Evolutionary conservation across 352 stramenopile species (phyloP), one percentile per base, ranked within the genome.

Genomic region (Globisporangium mamillatum): DNA sequence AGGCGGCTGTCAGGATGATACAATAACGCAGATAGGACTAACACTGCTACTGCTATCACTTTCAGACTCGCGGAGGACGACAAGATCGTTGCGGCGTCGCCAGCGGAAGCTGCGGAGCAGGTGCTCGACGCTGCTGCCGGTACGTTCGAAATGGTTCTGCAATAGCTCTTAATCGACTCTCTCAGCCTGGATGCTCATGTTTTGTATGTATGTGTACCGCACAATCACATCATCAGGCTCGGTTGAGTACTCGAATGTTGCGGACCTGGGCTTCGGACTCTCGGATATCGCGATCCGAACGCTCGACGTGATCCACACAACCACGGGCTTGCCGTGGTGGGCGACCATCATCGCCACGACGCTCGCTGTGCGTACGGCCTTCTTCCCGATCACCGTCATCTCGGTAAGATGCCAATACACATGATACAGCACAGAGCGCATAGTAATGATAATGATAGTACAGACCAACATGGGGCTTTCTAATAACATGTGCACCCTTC

Each of bases 271-370:
- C 56, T 94, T 88, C 66, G 78, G 74, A 12, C 68, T 95, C 14
- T 87, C 86, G 60, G 86, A 93, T 66, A 66, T 94, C 3, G 86
- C 88, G 12, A 89, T 95, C 56, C 85, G 77, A 27, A 76, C 83
- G 38, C 76, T 97, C 32, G 86, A 94, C 64, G 46, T 84, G 22
- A 81, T 95, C 59, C 90, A 97, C 67, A 60, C 75, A 27, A 92
- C 86, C 18, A 93, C 89, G 22, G 87, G 86, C n/a, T 67, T 96
- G 48, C 88, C 88, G 25, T 96, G 89, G 90, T 96, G 89, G 90
- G 85, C 82, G 20, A 96, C 90, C 3, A 90, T 97, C 67, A 79
- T 94, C 18, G 85, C 79, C 16, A 92, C 86, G 48, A 96, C 88
- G n/a, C 71, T 96, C 67, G 75, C 77, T 20, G 82, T 93, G 48